Conservation (phyloP, 1,139 yeast species). For the Ashbya aceris region DNA sequence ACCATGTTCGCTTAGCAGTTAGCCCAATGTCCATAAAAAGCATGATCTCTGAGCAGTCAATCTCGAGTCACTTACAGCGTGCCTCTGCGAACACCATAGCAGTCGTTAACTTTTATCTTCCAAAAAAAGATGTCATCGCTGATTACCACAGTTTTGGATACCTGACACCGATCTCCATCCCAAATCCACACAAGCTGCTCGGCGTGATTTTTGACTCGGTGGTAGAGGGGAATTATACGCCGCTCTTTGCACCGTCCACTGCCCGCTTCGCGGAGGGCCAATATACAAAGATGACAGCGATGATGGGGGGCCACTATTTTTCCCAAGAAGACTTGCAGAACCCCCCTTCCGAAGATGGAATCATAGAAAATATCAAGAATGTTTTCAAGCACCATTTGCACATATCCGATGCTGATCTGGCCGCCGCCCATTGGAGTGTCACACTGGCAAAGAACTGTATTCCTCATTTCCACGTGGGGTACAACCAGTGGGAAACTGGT, state of each 20-base stretch:
- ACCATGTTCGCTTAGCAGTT: conserved; percentile 53
- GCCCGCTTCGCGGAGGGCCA: conserved; percentile 26
- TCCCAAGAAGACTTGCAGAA: conserved; percentile 23
- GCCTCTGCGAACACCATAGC: conserved; percentile 47
- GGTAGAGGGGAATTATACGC: conserved; percentile 44
- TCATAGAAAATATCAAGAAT: conserved; percentile 37
- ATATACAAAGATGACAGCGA: conserved; percentile 69
- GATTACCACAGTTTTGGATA: conserved; percentile 70
- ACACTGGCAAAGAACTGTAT: conserved; percentile 44
- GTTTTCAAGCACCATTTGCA: conserved; percentile 44
- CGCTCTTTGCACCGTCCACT: conserved; percentile 19
- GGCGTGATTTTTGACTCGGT: conserved; percentile 92
- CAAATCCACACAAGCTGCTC: conserved; percentile 52
- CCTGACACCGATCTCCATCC: conserved; percentile 54
- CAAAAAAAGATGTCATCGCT: conserved; percentile 31
- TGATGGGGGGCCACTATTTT: conserved; percentile 81
- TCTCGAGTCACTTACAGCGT: conserved; percentile 23
- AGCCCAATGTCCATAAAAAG: conserved; percentile 33
- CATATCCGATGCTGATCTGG: conserved; percentile 34
- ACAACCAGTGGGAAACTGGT: conserved; percentile 38
- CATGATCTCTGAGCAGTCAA: conserved; percentile 13
- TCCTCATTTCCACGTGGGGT: conserved; percentile 78
- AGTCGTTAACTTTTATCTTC: conserved; percentile 54
- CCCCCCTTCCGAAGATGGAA: conserved; percentile 40
- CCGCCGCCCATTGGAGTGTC: conserved; percentile 27